These are phyloP conservation scores for Caloboletus firmus DNA, from an alignment of 1,284 basidiomycete species.

Conservation along the genomic window DNA sequence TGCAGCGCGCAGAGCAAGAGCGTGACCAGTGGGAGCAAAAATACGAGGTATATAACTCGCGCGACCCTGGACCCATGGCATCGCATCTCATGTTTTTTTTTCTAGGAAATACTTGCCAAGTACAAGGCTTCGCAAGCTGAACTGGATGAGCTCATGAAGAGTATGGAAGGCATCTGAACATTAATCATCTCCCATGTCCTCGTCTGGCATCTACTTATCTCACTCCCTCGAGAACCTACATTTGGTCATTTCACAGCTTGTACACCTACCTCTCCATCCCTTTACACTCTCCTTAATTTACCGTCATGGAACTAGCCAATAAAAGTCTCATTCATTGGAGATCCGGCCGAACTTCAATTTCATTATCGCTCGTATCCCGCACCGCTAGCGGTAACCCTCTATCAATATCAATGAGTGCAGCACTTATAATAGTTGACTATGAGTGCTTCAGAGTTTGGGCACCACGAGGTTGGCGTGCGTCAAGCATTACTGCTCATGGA, in stretches of 20 bases:
- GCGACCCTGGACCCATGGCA: background rate
- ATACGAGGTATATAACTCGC: conserved; percentile 74
- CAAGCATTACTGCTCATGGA: conserved; percentile 45
- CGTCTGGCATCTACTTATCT: conserved; percentile 14
- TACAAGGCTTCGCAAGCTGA: conserved; percentile 80
- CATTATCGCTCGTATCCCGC: background rate
- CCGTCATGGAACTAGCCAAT: conserved; percentile 17
- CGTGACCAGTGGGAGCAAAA: conserved; percentile 94
- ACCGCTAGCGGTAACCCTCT: background rate
- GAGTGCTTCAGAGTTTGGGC: background rate
- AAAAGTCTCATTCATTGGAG: conserved; percentile 5
- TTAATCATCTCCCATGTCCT: background rate
- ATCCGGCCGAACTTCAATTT: background rate
- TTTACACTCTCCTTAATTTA: conserved; percentile 24
- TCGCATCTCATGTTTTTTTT: conserved; percentile 2
- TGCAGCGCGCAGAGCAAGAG: conserved; percentile 86
- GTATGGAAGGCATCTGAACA: conserved; percentile 78
- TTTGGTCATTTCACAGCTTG: conserved; percentile 21
- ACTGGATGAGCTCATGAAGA: conserved; percentile 82
- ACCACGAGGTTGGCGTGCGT: background rate
- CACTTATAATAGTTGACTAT: too few relatives aligned
- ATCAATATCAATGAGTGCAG: background rate
- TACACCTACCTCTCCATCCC: conserved; percentile 22
- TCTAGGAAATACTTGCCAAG: conserved; percentile 74
- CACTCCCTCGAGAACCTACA: conserved; percentile 9